These are phyloP conservation scores for Pulveroboletus sp. DNA, from an alignment of 768 basidiomycete species.

Conservation along the genomic window DNA sequence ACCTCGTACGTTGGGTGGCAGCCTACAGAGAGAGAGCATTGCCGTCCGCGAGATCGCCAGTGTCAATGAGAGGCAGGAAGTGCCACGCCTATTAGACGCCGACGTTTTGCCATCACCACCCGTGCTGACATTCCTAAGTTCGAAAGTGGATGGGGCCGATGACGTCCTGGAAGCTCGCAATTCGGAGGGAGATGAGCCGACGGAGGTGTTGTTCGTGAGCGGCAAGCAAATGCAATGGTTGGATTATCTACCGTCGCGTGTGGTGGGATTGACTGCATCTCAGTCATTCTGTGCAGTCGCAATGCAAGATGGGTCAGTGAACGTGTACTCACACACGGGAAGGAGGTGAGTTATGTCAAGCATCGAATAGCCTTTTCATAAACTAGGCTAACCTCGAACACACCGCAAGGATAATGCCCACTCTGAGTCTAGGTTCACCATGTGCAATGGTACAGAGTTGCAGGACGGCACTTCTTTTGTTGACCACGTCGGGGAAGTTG, in stretches of 20 bases:
- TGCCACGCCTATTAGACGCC: conserved; percentile 17
- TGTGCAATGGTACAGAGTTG: conserved; percentile 64
- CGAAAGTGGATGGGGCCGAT: conserved; percentile 59
- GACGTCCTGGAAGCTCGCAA: conserved; percentile 77
- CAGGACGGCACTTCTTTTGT: conserved; percentile 59
- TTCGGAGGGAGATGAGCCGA: conserved; percentile 56
- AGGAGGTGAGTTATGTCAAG: conserved; percentile 52
- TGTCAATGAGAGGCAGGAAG: conserved; percentile 12
- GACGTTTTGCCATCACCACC: conserved; percentile 44
- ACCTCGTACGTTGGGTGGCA: conserved; percentile 65
- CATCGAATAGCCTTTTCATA: background rate
- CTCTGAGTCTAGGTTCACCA: conserved; percentile 65
- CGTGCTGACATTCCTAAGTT: conserved; percentile 55
- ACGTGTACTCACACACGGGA: conserved; percentile 80
- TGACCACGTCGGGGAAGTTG: conserved; percentile 71
- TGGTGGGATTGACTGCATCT: conserved; percentile 63
- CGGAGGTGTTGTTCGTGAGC: conserved; percentile 62
- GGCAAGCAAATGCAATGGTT: conserved; percentile 79
- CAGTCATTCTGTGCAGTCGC: conserved; percentile 68
- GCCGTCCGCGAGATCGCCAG: conserved; percentile 51
- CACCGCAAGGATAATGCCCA: conserved; percentile 63
- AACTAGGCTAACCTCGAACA: conserved; percentile 1
- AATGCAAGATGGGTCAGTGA: conserved; percentile 73
- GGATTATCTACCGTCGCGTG: conserved; percentile 77
- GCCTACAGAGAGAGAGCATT: conserved; percentile 46